Evolutionary conservation across 163 green algal species (phyloP).

Genomic region (Scenedesmus sp.): DNA sequence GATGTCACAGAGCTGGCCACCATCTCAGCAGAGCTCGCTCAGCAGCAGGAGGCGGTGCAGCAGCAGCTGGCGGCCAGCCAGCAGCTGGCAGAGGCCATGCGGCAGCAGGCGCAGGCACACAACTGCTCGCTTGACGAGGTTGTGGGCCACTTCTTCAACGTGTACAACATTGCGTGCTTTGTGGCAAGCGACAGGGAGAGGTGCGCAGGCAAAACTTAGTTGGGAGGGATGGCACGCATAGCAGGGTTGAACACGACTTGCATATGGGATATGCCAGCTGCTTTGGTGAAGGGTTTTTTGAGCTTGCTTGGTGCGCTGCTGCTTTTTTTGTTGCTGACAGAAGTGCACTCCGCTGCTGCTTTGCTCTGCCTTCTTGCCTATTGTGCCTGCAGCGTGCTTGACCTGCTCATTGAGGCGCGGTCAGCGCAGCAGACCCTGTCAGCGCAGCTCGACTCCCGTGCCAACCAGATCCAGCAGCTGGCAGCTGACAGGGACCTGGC

Average conservation of each 20-base stretch:
- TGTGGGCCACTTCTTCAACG: constrained; percentile 42
- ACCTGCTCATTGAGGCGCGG: constrained; percentile 27
- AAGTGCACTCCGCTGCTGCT: not conserved
- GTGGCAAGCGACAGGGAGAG: constrained; percentile 45
- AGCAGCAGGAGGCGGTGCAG: constrained; percentile 30
- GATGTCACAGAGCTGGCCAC: constrained; percentile 5
- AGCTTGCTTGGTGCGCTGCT: not conserved
- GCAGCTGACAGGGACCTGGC: constrained; percentile 1
- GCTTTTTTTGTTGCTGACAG: not conserved
- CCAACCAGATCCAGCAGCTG: constrained; percentile 26
- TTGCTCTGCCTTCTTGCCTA: not conserved
- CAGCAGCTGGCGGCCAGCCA: constrained; percentile 43
- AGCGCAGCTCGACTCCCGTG: not conserved
- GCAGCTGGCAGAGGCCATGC: constrained; percentile 3
- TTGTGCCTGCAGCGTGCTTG: constrained; percentile 7
- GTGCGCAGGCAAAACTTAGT: not conserved
- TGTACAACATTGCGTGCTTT: constrained; percentile 44
- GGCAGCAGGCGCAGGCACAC: not conserved
- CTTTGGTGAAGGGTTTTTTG: not conserved
- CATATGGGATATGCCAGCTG: not conserved
- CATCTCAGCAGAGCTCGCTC: not conserved
- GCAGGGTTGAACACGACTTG: not conserved
- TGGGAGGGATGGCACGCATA: not conserved
- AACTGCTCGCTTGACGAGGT: constrained; percentile 28
- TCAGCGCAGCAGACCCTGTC: not conserved